A percentile compares a stretch with the other conserved stretches of the same genome.
phyloP scores from a whole-genome alignment of 2,329 filamentous ascomycete genomes.

The Beauveria rudraprayagi region DNA sequence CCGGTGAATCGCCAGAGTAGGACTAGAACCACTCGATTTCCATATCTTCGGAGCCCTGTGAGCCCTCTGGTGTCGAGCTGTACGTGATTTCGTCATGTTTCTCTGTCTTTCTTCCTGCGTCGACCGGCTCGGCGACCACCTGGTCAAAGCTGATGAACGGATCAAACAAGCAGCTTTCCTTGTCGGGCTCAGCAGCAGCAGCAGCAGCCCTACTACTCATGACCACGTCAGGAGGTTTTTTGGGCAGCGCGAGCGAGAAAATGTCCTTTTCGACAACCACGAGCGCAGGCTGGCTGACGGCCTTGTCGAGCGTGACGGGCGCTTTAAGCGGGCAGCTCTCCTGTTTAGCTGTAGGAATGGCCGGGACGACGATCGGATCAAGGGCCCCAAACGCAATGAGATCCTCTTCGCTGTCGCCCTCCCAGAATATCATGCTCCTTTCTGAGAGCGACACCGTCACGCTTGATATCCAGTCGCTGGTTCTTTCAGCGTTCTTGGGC shows the following conservation, averaged over 20 bases:
- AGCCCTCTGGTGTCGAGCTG: neutral
- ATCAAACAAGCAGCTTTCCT: too few relatives aligned
- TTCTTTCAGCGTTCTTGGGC: neutral
- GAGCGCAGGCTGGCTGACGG: too few relatives aligned
- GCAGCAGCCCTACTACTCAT: too few relatives aligned
- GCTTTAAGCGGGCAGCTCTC: too few relatives aligned
- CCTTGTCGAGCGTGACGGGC: too few relatives aligned
- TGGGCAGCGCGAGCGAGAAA: too few relatives aligned
- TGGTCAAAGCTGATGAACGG: too few relatives aligned
- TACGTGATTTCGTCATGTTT: neutral
- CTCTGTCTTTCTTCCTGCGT: neutral
- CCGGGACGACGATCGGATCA: neutral
- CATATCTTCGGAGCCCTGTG: neutral
- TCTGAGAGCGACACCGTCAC: neutral
- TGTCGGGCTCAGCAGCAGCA: neutral
- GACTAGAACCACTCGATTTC: neutral
- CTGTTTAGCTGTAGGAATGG: too few relatives aligned
- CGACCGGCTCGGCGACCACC: neutral
- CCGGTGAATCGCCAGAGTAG: neutral
- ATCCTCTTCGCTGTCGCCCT: slow-evolving; percentile 1
- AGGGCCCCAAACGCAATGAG: slow-evolving; percentile 2
- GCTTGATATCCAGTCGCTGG: neutral
- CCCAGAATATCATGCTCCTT: neutral
- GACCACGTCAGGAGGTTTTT: too few relatives aligned
- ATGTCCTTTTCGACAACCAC: too few relatives aligned